These are phyloP conservation scores for Amanita exitialis DNA, from an alignment of 768 basidiomycete genomes.

Conservation along the genomic window DNA sequence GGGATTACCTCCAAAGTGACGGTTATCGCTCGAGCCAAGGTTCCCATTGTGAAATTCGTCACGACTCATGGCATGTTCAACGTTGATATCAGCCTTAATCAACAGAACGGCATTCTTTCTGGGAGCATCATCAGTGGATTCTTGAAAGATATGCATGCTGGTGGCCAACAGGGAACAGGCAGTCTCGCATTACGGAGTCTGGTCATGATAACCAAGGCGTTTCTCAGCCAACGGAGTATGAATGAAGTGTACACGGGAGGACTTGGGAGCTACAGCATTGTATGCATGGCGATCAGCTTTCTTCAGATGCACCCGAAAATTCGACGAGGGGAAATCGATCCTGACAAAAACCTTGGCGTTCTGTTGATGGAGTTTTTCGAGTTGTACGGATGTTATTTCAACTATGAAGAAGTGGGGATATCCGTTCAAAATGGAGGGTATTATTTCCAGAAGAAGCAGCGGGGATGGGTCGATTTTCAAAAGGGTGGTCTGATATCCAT, in stretches of 20 bases:
- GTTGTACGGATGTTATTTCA: constrained; percentile 87
- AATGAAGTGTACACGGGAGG: constrained; percentile 99
- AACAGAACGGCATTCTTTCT: constrained; percentile 72
- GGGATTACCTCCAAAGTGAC: constrained; percentile 69
- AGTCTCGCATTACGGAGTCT: constrained; percentile 71
- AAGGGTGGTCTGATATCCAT: constrained; percentile 61
- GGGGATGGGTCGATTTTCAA: constrained; percentile 71
- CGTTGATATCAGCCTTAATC: constrained; percentile 93
- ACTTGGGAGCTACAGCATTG: constrained; percentile 88
- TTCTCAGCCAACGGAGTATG: constrained; percentile 82
- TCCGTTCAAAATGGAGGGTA: constrained; percentile 80
- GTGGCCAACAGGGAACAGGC: constrained; percentile 17
- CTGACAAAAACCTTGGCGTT: constrained; percentile 85
- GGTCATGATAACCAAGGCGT: constrained; percentile 84
- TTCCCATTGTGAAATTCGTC: constrained; percentile 94
- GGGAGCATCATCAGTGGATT: constrained; percentile 77
- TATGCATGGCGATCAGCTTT: constrained; percentile 89
- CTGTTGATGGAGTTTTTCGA: constrained; percentile 96
- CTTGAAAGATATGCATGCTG: constrained; percentile 45
- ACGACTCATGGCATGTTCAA: constrained; percentile 73
- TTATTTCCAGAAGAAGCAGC: constrained; percentile 73
- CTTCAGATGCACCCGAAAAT: constrained; percentile 98
- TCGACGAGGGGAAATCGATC: constrained; percentile 77
- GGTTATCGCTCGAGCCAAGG: constrained; percentile 88
- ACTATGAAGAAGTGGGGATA: constrained; percentile 84